These are phyloP conservation scores for Aureobasidium subglaciale DNA, from an alignment of 2,329 filamentous ascomycete species.

Conservation along the genomic window DNA sequence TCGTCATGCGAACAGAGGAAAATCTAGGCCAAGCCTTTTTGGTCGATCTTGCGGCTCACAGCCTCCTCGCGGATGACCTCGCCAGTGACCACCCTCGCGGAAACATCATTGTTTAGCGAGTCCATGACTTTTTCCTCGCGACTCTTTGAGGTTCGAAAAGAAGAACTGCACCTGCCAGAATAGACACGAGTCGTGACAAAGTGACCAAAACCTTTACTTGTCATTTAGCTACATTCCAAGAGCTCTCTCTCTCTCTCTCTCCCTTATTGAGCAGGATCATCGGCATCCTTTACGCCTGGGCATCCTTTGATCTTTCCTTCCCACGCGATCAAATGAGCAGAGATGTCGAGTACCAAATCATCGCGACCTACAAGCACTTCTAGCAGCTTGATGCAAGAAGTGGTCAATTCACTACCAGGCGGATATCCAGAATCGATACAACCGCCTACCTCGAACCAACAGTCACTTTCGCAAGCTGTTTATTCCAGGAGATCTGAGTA, in stretches of 20 bases:
- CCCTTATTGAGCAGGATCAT: neutral
- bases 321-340: neutral
- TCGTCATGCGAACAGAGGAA: neutral
- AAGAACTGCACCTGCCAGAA: neutral
- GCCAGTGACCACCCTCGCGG: neutral
- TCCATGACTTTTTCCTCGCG: neutral
- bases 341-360: constrained; percentile 13
- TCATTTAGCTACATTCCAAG: neutral
- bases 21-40: constrained; percentile 9
- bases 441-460: constrained; percentile 30
- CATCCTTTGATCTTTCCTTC: neutral
- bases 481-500: constrained; percentile 73
- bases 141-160: neutral
- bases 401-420: constrained; percentile 34
- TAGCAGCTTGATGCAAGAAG: constrained; percentile 35
- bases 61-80: constrained; percentile 5
- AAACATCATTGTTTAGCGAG: neutral
- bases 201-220: too few relatives aligned
- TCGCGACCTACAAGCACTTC: constrained; percentile 14
- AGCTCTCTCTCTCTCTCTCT: too few relatives aligned
- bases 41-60: neutral
- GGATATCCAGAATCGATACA: constrained; percentile 34
- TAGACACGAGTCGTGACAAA: too few relatives aligned
- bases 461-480: constrained; percentile 52
- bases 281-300: neutral